A percentile compares a stretch with the other conserved stretches of the same genome.
Evolutionary conservation across 495 filamentous ascomycete genomes (phyloP).

Genomic region (Ramalina intermedia): DNA sequence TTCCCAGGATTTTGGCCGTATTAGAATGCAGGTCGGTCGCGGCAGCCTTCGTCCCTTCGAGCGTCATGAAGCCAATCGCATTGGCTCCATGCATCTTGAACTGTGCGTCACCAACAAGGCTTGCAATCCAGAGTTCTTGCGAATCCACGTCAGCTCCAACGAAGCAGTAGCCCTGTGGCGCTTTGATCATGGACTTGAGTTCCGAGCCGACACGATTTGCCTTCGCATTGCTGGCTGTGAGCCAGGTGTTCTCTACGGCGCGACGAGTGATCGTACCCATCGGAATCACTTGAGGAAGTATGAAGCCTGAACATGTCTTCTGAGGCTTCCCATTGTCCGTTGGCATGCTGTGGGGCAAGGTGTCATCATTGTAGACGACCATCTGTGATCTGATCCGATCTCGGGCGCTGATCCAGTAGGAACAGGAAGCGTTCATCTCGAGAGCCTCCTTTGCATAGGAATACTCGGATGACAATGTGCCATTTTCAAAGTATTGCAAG

Average conservation of each 20-base stretch:
- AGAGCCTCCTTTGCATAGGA: constrained; percentile 83
- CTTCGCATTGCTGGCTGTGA: constrained; percentile 95
- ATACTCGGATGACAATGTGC: constrained; percentile 72
- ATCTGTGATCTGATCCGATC: constrained; percentile 86
- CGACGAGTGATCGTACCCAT: constrained; percentile 98
- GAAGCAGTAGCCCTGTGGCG: constrained; percentile 80
- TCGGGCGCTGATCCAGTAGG: constrained; percentile 94
- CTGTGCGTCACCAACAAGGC: constrained; percentile 82
- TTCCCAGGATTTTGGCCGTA: constrained; percentile 81
- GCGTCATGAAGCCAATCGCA: constrained; percentile 96
- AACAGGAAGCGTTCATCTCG: constrained; percentile 96
- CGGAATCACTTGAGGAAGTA: constrained; percentile 95
- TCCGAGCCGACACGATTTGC: constrained; percentile 90
- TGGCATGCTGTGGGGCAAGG: background rate
- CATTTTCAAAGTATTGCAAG: constrained; percentile 78
- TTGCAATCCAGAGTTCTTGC: constrained; percentile 98
- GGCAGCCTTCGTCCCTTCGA: constrained; percentile 86
- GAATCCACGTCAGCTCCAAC: constrained; percentile 97
- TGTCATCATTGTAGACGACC: constrained; percentile 69
- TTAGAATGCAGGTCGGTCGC: constrained; percentile 93
- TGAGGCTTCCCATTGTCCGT: background rate
- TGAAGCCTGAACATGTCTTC: constrained; percentile 50
- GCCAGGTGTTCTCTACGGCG: constrained; percentile 95
- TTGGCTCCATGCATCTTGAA: constrained; percentile 92
- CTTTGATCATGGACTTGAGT: constrained; percentile 90